Base-by-base conservation (phyloP, 345 rosid genomes). In the Murraya koenigii region DNA sequence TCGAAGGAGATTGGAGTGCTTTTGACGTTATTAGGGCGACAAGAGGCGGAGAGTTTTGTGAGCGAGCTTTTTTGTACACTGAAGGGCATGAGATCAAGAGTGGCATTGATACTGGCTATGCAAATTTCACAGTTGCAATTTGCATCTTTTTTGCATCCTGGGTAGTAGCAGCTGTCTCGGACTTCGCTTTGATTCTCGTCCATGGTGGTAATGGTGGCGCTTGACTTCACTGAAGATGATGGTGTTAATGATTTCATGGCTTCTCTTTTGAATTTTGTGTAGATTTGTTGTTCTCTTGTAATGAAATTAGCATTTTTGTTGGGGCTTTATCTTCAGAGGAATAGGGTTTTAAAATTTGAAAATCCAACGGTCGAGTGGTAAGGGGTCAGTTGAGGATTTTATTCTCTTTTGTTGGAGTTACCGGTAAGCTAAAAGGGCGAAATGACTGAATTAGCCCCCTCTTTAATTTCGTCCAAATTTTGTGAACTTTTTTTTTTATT, bases 121-220 rank as follows among this genome's bases (percentile, higher is more conserved):
- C 98, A 96, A 41, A 92, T 91, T 35, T 89, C 85, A 75, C 99
- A 96, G 77, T 74, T 82, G 85, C 98, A 94, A 49, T 92, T 91
- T 79, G 97, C 97, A 47, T 89, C 95, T 84, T 94, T 96, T 47
- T 87, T 85, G 85, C 99, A 92, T 30, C 93, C 90, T 1, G 97
- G 99, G 83, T 80, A 94, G 88, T 96, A 94, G 82, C 90, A 87
- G 79, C 89, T 91, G 85, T 90, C 91, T 69, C 88, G 82, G 76
- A 26, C 33, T 44, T 85, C 84, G 5, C 62, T 32, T 14, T 62
- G 63, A 15, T 71, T 79, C 2, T 89, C 91, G 17, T 81, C 86
- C 72, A 85, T 78, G 9, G 79, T 25, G 7, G 79, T 74, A 44
- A 67, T 2, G 52, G 77, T 77, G 35, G 83, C 75, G 66, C 52